A percentile compares a stretch with the other conserved stretches of the same genome.
Evolutionary conservation across 2,329 filamentous ascomycete genomes (phyloP).

Genomic region (Colletotrichum sp.): DNA sequence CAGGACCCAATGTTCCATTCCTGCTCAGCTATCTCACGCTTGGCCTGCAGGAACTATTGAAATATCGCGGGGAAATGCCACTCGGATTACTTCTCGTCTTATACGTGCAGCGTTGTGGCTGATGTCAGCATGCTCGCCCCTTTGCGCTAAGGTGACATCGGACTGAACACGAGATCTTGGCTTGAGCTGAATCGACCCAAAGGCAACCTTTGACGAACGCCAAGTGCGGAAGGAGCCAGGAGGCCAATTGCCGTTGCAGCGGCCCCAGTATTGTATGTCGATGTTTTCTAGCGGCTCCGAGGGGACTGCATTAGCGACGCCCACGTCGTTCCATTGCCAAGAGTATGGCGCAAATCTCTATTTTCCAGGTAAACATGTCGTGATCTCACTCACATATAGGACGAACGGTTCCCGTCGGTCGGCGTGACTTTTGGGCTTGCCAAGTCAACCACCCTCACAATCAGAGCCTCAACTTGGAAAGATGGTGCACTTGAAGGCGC

Average conservation of each 20-base stretch:
- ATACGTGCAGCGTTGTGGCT: neutral
- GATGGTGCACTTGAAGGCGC: constrained; percentile 22
- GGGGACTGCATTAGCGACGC: constrained; percentile 1
- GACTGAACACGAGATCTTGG: neutral
- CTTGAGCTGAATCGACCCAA: neutral
- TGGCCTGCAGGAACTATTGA: neutral
- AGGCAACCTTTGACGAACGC: neutral
- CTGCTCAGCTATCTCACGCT: neutral
- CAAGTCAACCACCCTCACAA: neutral
- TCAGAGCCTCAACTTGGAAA: neutral
- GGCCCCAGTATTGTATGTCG: neutral
- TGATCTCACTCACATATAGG: constrained; percentile 7
- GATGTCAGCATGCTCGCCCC: neutral
- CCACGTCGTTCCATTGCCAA: neutral
- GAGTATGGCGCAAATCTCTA: neutral
- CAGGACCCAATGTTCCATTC: neutral
- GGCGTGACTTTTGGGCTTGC: neutral
- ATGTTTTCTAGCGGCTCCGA: constrained; percentile 6
- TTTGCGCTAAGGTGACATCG: neutral
- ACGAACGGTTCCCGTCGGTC: neutral
- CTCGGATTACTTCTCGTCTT: neutral
- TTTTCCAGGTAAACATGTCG: neutral
- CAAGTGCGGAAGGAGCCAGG: neutral
- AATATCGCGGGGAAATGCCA: neutral
- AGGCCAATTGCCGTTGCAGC: neutral